phyloP scores from a whole-genome alignment of 2,329 filamentous ascomycete genomes.

The Calonectria hawksworthii region DNA sequence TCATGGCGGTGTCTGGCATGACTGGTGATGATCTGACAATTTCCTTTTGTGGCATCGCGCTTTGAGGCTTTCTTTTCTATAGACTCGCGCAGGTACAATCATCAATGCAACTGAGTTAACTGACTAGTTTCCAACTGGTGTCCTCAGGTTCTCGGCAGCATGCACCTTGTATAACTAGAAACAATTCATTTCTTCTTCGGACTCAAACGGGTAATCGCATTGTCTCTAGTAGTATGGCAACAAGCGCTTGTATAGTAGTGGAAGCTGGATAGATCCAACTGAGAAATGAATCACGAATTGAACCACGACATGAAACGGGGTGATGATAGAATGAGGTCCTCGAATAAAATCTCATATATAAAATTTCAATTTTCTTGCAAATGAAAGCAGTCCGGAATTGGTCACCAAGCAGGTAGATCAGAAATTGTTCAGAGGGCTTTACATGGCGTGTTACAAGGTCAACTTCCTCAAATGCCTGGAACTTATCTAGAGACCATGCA shows the following conservation, averaged over 20 bases:
- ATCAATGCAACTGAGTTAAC: conserved; percentile 42
- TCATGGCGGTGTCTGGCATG: conserved; percentile 49
- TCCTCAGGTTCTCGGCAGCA: conserved; percentile 30
- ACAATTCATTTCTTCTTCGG: conserved; percentile 37
- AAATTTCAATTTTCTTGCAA: neutral
- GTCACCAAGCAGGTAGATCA: neutral
- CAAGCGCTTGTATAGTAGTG: neutral
- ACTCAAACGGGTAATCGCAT: conserved; percentile 10
- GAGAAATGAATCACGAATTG: conserved; percentile 4
- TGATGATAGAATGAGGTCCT: neutral
- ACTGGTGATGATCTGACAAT: conserved; percentile 44
- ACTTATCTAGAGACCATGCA: no score
- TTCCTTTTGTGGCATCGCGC: conserved; percentile 47
- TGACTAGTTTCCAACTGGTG: conserved; percentile 35
- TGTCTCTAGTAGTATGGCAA: neutral
- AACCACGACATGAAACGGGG: neutral
- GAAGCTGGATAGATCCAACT: neutral
- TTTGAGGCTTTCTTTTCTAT: conserved; percentile 48
- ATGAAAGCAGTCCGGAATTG: neutral
- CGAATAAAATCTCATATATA: neutral
- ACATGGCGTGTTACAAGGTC: neutral
- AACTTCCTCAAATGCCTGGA: neutral
- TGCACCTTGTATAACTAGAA: conserved; percentile 45
- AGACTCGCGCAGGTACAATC: conserved; percentile 52
- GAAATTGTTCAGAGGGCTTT: neutral